These are phyloP conservation scores for Mucor racemosus DNA, from an alignment of 371 early-diverging fungal species.

Conservation along the genomic window DNA sequence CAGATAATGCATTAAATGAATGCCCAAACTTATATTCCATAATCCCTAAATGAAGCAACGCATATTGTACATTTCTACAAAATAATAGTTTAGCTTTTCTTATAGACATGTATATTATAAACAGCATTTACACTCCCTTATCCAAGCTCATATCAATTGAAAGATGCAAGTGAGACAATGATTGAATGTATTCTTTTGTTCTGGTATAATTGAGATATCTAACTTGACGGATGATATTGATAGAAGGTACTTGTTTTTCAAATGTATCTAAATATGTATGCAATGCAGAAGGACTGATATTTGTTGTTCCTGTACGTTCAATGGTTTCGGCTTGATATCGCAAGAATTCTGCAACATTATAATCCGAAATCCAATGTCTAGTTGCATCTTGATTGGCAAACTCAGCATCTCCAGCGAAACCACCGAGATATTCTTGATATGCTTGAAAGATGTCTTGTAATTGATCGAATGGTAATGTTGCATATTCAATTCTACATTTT, in stretches of 20 bases:
- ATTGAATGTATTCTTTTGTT: slow-evolving; percentile 43
- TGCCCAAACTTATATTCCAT: slow-evolving; percentile 50
- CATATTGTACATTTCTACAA: slow-evolving; percentile 42
- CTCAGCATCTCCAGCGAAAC: slow-evolving; percentile 2
- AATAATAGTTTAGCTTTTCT: background rate
- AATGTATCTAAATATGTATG: slow-evolving; percentile 35
- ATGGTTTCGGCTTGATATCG: slow-evolving; percentile 37
- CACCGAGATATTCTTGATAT: slow-evolving; percentile 27
- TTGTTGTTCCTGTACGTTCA: slow-evolving; percentile 37
- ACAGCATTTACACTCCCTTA: slow-evolving; percentile 35
- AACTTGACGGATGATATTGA: slow-evolving; percentile 38
- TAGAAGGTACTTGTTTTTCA: slow-evolving; percentile 29
- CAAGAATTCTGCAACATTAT: slow-evolving; percentile 35
- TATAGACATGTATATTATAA: background rate
- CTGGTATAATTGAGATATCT: slow-evolving; percentile 45
- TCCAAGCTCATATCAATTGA: slow-evolving; percentile 40
- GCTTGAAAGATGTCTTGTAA: slow-evolving; percentile 30
- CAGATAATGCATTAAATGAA: slow-evolving; percentile 33
- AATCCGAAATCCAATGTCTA: slow-evolving; percentile 36
- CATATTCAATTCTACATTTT: slow-evolving; percentile 39
- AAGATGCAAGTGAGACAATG: slow-evolving; percentile 32
- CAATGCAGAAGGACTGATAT: slow-evolving; percentile 31
- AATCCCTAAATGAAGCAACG: slow-evolving; percentile 40
- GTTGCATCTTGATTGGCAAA: background rate
- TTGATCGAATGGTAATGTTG: slow-evolving; percentile 23